Evolutionary conservation across 2,329 filamentous ascomycete species (phyloP).

Genomic region (Trichoderma sp.): DNA sequence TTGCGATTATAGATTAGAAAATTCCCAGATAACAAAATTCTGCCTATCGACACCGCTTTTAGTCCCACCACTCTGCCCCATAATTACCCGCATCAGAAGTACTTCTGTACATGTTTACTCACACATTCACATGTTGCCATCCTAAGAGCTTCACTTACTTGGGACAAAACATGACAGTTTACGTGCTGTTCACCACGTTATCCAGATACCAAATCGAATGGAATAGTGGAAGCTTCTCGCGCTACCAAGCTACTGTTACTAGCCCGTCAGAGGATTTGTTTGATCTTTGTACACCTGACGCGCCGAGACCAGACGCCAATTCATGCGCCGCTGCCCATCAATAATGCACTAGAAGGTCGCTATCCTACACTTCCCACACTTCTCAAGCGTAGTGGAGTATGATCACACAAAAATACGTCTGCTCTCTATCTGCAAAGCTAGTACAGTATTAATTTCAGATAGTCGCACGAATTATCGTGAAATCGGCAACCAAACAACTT

Average conservation of each 20-base stretch:
- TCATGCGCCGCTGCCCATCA: conserved; percentile 3
- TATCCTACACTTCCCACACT: neutral
- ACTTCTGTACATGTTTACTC: neutral
- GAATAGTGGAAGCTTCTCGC: neutral
- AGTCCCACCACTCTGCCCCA: neutral
- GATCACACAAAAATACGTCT: neutral
- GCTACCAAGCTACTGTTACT: neutral
- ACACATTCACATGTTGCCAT: conserved; percentile 6
- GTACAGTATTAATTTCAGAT: neutral
- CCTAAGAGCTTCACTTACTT: neutral
- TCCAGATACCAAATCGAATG: neutral
- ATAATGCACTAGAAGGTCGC: neutral
- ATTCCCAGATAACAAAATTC: conserved; percentile 29
- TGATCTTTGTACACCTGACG: conserved; percentile 7
- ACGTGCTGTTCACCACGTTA: neutral
- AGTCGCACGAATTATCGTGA: neutral
- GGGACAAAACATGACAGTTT: neutral
- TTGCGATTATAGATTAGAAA: conserved; percentile 22
- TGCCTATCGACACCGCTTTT: conserved; percentile 21
- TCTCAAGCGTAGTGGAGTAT: neutral
- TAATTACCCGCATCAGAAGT: conserved; percentile 3
- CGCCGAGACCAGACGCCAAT: neutral
- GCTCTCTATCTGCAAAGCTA: neutral
- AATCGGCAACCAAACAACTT: neutral
- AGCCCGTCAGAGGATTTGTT: neutral